Percentiles rank a stretch among this genome's conserved stretches.
These are phyloP conservation scores for Fusarium oligoseptatum DNA, from an alignment of 2,329 filamentous ascomycete species.

Conservation along the genomic window DNA sequence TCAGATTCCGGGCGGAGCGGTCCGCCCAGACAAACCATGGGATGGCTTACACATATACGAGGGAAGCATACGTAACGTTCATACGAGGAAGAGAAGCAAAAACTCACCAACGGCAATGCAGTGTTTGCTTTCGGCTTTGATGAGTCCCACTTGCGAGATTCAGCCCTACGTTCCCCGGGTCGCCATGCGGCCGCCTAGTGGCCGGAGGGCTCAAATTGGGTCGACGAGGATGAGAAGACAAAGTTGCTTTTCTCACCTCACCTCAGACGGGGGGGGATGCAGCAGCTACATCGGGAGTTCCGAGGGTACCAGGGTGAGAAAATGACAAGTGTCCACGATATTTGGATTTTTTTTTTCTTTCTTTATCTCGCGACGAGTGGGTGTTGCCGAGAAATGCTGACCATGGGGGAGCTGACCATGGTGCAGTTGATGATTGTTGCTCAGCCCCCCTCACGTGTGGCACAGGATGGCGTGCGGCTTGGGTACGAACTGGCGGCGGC, in stretches of 20 bases:
- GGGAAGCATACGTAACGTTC: not conserved
- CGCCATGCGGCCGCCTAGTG: constrained; percentile 33
- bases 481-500: not conserved
- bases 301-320: not conserved
- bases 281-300: not conserved
- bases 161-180: constrained; percentile 39
- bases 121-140: constrained; percentile 4
- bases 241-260: constrained; percentile 6
- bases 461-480: constrained; percentile 26
- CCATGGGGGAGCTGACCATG: constrained; percentile 38
- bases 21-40: constrained; percentile 17
- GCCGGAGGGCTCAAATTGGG: constrained; percentile 11
- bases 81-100: constrained; percentile 10
- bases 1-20: constrained; percentile 26
- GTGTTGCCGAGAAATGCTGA: constrained; percentile 25
- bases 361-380: constrained; percentile 11
- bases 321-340: constrained; percentile 9
- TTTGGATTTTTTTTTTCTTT: not conserved
- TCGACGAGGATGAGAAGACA: constrained; percentile 7
- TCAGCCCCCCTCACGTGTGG: constrained; percentile 30
- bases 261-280: constrained; percentile 6
- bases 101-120: constrained; percentile 5
- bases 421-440: constrained; percentile 8
- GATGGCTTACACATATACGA: not conserved
- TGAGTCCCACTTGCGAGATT: constrained; percentile 39